Evolutionary conservation across 768 basidiomycete species (phyloP).

Genomic region (Tylopilus plumbeoviolaceoides): DNA sequence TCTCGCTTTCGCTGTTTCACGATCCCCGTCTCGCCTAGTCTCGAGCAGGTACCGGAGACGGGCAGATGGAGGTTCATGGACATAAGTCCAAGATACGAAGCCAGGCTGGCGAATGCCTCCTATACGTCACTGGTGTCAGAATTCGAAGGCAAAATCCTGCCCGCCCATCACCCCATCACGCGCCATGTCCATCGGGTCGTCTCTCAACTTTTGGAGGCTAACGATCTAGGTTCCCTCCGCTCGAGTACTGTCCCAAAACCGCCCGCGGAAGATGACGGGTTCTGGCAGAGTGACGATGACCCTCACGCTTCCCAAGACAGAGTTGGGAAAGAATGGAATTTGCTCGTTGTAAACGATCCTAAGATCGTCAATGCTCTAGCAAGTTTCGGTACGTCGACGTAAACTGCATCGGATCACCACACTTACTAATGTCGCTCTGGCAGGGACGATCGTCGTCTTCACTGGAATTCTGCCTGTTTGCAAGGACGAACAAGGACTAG

Average conservation of each 20-base stretch:
- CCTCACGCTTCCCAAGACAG: constrained; percentile 17
- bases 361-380: constrained; percentile 77
- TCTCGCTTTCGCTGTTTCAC: neutral
- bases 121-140: constrained; percentile 46
- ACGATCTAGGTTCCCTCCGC: constrained; percentile 61
- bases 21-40: constrained; percentile 36
- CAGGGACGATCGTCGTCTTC: constrained; percentile 79
- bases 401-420: neutral
- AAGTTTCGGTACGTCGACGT: constrained; percentile 47
- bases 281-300: constrained; percentile 25
- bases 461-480: constrained; percentile 84
- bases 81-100: constrained; percentile 54
- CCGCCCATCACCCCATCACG: constrained; percentile 61
- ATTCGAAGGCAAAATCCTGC: constrained; percentile 53
- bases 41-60: constrained; percentile 84
- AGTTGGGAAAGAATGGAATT: constrained; percentile 49
- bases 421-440: neutral
- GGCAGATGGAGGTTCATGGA: constrained; percentile 91
- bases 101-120: constrained; percentile 42
- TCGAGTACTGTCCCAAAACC: constrained; percentile 8
- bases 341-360: constrained; percentile 73
- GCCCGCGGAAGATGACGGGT: constrained; percentile 11
- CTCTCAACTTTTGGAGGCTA: constrained; percentile 61
- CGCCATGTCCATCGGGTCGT: constrained; percentile 69
- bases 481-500: constrained; percentile 74